Evolutionary conservation across 2,329 filamentous ascomycete species (phyloP).

Genomic region (Simplicillium sp.): DNA sequence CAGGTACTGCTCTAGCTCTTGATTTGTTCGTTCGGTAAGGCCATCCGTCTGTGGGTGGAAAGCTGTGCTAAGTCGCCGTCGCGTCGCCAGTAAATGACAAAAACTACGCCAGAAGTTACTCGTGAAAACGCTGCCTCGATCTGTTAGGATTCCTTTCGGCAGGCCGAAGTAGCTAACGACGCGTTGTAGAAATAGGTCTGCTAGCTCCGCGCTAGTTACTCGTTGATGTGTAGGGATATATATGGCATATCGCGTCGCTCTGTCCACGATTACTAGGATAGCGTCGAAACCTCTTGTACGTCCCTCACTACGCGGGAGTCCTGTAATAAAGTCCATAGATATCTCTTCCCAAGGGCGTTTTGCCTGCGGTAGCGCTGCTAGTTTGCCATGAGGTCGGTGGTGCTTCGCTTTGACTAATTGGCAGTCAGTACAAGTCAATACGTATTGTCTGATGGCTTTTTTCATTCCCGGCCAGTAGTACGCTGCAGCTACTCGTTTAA

Average conservation of each 20-base stretch:
- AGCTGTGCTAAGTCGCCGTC: not conserved
- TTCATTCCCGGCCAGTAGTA: too few relatives aligned
- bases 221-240: not conserved
- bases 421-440: too few relatives aligned
- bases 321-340: not conserved
- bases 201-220: not conserved
- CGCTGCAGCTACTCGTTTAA: too few relatives aligned
- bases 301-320: not conserved
- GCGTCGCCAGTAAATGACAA: not conserved
- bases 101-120: not conserved
- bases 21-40: not conserved
- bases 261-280: not conserved
- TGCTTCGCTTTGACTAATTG: too few relatives aligned
- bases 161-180: not conserved
- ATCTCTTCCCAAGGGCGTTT: too few relatives aligned
- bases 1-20: not conserved
- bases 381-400: too few relatives aligned
- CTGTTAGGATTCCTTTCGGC: not conserved
- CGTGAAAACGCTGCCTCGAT: not conserved
- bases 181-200: not conserved
- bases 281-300: not conserved
- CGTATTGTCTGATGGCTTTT: too few relatives aligned
- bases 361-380: too few relatives aligned
- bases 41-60: not conserved
- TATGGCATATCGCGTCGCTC: not conserved